Conservation (phyloP, 2,329 filamentous ascomycete species). For the Aspergillus jensenii region DNA sequence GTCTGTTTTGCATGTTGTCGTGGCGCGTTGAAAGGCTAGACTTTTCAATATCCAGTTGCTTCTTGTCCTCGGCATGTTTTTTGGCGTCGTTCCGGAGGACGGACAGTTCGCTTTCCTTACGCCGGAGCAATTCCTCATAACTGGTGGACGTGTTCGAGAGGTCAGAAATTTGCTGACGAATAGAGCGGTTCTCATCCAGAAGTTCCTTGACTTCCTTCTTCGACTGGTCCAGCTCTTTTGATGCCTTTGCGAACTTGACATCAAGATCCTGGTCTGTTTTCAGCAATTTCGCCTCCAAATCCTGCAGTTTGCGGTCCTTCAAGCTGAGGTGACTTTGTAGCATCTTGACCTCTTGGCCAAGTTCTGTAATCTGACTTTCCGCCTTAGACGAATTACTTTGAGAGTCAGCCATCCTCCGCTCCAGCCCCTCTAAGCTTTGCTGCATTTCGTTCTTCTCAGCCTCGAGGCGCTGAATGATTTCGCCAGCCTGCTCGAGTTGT, state of each 20-base stretch:
- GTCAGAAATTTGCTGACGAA: slow-evolving; percentile 81
- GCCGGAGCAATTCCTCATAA: slow-evolving; percentile 89
- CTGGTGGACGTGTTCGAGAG: slow-evolving; percentile 89
- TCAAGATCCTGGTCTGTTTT: slow-evolving; percentile 87
- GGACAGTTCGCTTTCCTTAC: slow-evolving; percentile 89
- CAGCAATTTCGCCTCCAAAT: slow-evolving; percentile 80
- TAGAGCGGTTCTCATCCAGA: slow-evolving; percentile 73
- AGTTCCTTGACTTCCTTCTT: slow-evolving; percentile 76
- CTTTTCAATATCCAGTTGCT: slow-evolving; percentile 76
- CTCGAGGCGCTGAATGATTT: slow-evolving; percentile 82
- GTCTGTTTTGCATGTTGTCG: slow-evolving; percentile 70
- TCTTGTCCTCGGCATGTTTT: slow-evolving; percentile 77
- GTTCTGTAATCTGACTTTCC: slow-evolving; percentile 70
- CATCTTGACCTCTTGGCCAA: slow-evolving; percentile 85
- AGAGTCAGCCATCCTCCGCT: slow-evolving; percentile 69
- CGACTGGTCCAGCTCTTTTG: slow-evolving; percentile 74
- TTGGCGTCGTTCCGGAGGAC: slow-evolving; percentile 82
- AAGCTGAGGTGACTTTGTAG: slow-evolving; percentile 84
- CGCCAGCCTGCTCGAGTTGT: slow-evolving; percentile 88
- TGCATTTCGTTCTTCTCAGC: slow-evolving; percentile 77
- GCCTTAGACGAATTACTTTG: slow-evolving; percentile 70
- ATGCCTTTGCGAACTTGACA: slow-evolving; percentile 73
- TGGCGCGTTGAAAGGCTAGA: slow-evolving; percentile 70
- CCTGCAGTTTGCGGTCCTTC: slow-evolving; percentile 85
- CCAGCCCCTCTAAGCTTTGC: slow-evolving; percentile 66